These are phyloP conservation scores for Alternaria consortialis DNA, from an alignment of 2,329 filamentous ascomycete species.

Conservation along the genomic window DNA sequence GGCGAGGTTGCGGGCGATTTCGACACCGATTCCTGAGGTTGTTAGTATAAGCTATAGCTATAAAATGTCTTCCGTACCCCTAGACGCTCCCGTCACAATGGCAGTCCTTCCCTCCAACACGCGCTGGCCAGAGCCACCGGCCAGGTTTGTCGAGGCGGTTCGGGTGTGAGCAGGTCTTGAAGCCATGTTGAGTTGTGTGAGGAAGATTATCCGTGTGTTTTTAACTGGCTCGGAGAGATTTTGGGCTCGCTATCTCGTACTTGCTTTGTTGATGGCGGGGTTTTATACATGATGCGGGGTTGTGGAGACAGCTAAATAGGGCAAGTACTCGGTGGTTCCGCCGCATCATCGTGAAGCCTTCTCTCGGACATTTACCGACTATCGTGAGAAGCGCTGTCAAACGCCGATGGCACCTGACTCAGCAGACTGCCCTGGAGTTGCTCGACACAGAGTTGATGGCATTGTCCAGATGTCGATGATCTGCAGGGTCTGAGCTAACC, in stretches of 20 bases:
- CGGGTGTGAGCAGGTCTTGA: slow-evolving; percentile 45
- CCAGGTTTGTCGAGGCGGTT: slow-evolving; percentile 53
- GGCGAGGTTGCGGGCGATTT: slow-evolving; percentile 74
- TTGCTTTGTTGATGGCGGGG: slow-evolving; percentile 30
- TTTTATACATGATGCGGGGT: slow-evolving; percentile 27
- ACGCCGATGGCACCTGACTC: background rate
- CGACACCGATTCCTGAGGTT: slow-evolving; percentile 73
- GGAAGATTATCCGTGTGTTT: slow-evolving; percentile 5
- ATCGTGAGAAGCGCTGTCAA: background rate
- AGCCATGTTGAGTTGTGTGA: slow-evolving; percentile 45
- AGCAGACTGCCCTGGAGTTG: background rate
- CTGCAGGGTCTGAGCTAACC: slow-evolving; percentile 17
- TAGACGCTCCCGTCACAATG: slow-evolving; percentile 80
- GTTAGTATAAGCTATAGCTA: slow-evolving; percentile 6
- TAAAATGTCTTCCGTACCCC: slow-evolving; percentile 62
- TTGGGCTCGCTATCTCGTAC: background rate
- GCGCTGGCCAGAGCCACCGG: slow-evolving; percentile 40
- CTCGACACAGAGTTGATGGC: background rate
- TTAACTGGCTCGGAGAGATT: background rate
- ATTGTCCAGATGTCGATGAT: slow-evolving; percentile 12
- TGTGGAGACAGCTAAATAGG: slow-evolving; percentile 26
- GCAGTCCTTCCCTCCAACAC: slow-evolving; percentile 75
- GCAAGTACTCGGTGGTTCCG: slow-evolving; percentile 27
- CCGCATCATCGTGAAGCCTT: slow-evolving; percentile 15
- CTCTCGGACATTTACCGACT: slow-evolving; percentile 12